Base-by-base conservation (phyloP, 371 early-diverging fungal genomes). In the Nematocida sp. region DNA sequence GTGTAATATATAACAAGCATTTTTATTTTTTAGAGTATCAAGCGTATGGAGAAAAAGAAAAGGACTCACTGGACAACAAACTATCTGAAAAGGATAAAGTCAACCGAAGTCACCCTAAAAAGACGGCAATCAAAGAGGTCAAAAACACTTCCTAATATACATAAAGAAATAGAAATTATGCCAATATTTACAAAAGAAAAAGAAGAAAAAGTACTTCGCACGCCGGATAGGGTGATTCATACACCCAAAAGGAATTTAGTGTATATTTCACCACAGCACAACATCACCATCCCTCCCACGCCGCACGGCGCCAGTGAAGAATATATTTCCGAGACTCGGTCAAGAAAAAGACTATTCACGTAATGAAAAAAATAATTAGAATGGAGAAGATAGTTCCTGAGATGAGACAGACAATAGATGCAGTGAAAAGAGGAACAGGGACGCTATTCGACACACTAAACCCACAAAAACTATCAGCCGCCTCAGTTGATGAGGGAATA, bases 81-180 rank as follows among this genome's bases (percentile, higher is more conserved):
- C 15, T 73, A 73, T 40, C 66, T 73, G 7, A 73, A 73, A 66
- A 18, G 73, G n/a, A 73, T 73, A 18, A 64, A 73, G 40, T 73
- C 73, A 15, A 73, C 66, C 13, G 73, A 73, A 25, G 62, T 73
- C 25, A 62, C 66, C 15, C 27, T 73, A 6, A 73, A 44, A 42
- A 27, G 64, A 25, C 9, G n/a, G 18, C 20, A 25, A 55, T n/a
- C 20, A 61, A 57, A n/a, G 3, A n/a, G 18, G 58, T 18, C 13
- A 7, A 69, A 27, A 56, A 33, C 15, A 3, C 45, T 18, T 50
- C n/a, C 64, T 33, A 45, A 46, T 47, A 44, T 25, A 20, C 6
- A 46, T 40, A 64, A 72, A n/a, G 27, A 39, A 9, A 72, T 27
- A n/a, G n/a, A 69, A n/a, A 13, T 73, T 20, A 6, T 23, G 13